Conservation (phyloP, 2,329 filamentous ascomycete species). For the Paecilomyces niveus region DNA sequence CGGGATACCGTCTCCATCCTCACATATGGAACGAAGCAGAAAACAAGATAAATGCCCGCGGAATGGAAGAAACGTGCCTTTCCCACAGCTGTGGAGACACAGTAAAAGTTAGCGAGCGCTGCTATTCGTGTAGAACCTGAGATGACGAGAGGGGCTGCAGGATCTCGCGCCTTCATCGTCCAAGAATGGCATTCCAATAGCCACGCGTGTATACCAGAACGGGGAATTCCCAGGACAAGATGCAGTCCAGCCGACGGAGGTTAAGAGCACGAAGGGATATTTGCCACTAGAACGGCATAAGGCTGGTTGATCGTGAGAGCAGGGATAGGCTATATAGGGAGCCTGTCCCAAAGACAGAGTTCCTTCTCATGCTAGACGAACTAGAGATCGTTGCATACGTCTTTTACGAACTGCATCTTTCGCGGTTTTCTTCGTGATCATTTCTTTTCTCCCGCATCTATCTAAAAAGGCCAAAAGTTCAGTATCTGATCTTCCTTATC, state of each 20-base stretch:
- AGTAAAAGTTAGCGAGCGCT: neutral
- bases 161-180: neutral
- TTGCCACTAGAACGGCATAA: neutral
- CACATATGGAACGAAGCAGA: neutral
- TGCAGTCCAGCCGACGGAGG: neutral
- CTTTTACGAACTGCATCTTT: neutral
- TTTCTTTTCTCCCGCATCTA: conserved; percentile 2
- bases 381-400: neutral
- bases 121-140: neutral
- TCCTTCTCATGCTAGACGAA: neutral
- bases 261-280: neutral
- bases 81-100: neutral
- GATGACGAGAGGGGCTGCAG: neutral
- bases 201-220: neutral
- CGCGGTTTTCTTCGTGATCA: neutral
- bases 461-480: neutral
- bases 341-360: neutral
- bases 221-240: neutral
- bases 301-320: neutral
- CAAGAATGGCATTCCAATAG: neutral
- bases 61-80: neutral
- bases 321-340: neutral
- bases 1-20: neutral
- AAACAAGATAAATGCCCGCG: neutral
- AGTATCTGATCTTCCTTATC: neutral